phyloP scores from a whole-genome alignment of 257 asterid species.

The Ophiorrhiza pumila region DNA sequence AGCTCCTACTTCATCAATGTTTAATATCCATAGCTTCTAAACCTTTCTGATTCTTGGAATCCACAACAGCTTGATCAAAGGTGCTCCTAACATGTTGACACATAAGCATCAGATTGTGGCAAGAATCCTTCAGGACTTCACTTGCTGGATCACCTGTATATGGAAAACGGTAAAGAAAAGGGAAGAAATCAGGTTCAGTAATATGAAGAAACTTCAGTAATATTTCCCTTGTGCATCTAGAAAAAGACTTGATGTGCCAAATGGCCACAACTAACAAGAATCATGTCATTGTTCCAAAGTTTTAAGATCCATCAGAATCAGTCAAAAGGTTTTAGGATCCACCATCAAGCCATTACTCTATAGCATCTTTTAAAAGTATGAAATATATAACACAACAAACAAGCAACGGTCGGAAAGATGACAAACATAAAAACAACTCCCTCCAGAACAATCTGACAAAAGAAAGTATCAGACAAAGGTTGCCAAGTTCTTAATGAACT shows the following conservation, averaged over 20 bases:
- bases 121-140: slow-evolving; percentile 75
- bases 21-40: slow-evolving; percentile 27
- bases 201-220: background rate
- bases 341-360: too few relatives aligned
- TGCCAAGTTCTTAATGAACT: background rate
- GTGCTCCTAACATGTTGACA: slow-evolving; percentile 68
- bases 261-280: background rate
- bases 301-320: background rate
- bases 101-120: slow-evolving; percentile 71
- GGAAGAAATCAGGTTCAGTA: background rate
- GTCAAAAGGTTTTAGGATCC: background rate
- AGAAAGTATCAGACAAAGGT: background rate
- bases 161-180: slow-evolving; percentile 4
- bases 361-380: background rate
- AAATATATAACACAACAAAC: background rate
- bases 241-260: background rate
- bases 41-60: slow-evolving; percentile 35
- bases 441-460: background rate
- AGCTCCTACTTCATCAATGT: slow-evolving; percentile 1
- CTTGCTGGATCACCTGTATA: slow-evolving; percentile 75
- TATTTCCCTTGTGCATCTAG: background rate
- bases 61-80: slow-evolving; percentile 59
- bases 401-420: background rate
- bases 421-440: background rate
- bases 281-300: background rate